Conservation (phyloP, 495 filamentous ascomycete genomes). For the Chaetomium fimeti region DNA sequence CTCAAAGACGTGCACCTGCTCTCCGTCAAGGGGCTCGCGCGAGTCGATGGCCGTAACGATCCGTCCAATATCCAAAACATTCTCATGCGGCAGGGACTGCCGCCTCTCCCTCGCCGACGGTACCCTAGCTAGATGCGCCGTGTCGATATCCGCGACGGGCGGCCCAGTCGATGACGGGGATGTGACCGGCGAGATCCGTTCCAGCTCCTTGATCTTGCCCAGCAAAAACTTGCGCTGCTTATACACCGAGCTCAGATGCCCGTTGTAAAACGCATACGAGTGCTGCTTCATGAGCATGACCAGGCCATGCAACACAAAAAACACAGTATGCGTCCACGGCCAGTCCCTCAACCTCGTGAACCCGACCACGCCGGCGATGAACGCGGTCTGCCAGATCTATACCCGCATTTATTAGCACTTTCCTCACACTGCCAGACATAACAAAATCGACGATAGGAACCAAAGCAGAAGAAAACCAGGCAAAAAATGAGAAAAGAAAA, state of each 20-base stretch:
- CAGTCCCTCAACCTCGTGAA: constrained; percentile 65
- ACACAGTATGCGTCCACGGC: constrained; percentile 71
- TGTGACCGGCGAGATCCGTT: constrained; percentile 32
- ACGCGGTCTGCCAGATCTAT: constrained; percentile 58
- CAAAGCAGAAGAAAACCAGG: background rate
- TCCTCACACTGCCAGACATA: no score
- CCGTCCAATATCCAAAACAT: constrained; percentile 41
- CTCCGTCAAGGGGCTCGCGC: constrained; percentile 54
- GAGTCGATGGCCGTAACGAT: constrained; percentile 57
- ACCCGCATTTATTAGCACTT: background rate
- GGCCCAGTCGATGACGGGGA: constrained; percentile 42
- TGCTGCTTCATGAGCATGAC: constrained; percentile 80
- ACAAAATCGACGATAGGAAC: background rate
- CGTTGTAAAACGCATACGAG: constrained; percentile 74
- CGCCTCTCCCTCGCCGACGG: constrained; percentile 40
- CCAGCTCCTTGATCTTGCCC: constrained; percentile 39
- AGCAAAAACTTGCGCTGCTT: constrained; percentile 43
- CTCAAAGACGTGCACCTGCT: constrained; percentile 60
- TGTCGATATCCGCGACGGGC: constrained; percentile 37
- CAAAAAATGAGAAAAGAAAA: no score
- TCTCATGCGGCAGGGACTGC: constrained; percentile 40
- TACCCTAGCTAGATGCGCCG: constrained; percentile 40
- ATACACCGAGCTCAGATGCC: constrained; percentile 62
- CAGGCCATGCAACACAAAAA: constrained; percentile 67
- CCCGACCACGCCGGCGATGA: constrained; percentile 56